Percentiles rank a stretch among this genome's conserved stretches.
Conservation (phyloP, 2,329 filamentous ascomycete genomes). For the Penicillium hordei region DNA sequence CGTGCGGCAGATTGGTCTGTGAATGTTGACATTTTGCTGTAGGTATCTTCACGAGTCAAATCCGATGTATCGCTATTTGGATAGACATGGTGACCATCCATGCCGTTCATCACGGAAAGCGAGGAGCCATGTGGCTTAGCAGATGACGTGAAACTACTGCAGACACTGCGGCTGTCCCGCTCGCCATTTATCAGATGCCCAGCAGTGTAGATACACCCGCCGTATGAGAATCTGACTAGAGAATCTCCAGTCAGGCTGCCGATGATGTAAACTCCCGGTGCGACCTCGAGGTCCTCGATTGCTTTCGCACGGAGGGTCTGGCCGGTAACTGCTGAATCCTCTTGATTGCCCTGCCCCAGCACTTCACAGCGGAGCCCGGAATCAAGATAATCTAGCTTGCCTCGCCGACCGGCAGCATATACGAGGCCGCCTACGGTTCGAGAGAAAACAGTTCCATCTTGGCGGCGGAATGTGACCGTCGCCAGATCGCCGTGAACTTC, state of each 20-base stretch:
- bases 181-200: slow-evolving; percentile 48
- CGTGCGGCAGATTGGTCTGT: slow-evolving; percentile 9
- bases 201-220: slow-evolving; percentile 58
- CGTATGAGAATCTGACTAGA: slow-evolving; percentile 59
- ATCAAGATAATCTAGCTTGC: slow-evolving; percentile 54
- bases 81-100: slow-evolving; percentile 38
- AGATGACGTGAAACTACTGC: slow-evolving; percentile 22
- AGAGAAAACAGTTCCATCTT: slow-evolving; percentile 46
- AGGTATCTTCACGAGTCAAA: slow-evolving; percentile 20
- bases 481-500: slow-evolving; percentile 34
- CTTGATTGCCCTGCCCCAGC: slow-evolving; percentile 29
- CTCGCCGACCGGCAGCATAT: slow-evolving; percentile 59
- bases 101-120: slow-evolving; percentile 39
- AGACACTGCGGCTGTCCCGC: slow-evolving; percentile 16
- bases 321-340: slow-evolving; percentile 47
- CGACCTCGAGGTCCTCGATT: slow-evolving; percentile 54
- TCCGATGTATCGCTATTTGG: slow-evolving; percentile 3
- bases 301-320: slow-evolving; percentile 56
- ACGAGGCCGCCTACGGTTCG: slow-evolving; percentile 51
- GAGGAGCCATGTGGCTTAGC: slow-evolving; percentile 23
- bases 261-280: slow-evolving; percentile 55
- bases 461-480: slow-evolving; percentile 45
- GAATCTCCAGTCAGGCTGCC: slow-evolving; percentile 63
- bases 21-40: slow-evolving; percentile 18
- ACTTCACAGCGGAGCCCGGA: slow-evolving; percentile 50